Evolutionary conservation across 345 rosid species (phyloP).

Genomic region (Reutealis trisperma): DNA sequence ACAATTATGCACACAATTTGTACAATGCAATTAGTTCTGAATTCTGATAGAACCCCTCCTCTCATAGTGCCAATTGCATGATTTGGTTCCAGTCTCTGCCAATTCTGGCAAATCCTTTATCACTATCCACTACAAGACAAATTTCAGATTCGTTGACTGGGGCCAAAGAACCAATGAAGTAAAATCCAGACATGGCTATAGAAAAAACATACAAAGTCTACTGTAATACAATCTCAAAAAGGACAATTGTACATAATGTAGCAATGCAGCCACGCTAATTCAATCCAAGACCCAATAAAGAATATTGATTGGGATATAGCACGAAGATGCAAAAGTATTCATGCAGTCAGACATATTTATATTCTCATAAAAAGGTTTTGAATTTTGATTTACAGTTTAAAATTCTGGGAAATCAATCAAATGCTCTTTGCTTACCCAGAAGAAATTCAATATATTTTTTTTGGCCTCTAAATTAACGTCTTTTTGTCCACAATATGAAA

Average conservation of each 20-base stretch:
- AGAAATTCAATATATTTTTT: no score
- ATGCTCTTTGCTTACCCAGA: neutral
- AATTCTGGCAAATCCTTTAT: conserved; percentile 6
- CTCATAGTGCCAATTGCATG: neutral
- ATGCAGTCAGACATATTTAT: neutral
- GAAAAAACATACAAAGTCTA: neutral
- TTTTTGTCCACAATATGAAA: neutral
- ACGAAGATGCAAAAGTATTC: neutral
- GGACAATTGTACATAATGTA: neutral
- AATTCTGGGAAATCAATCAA: neutral
- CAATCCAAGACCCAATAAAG: neutral
- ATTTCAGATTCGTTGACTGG: neutral
- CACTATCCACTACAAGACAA: conserved; percentile 2
- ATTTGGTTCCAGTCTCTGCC: neutral
- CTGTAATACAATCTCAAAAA: neutral
- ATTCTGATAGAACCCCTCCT: neutral
- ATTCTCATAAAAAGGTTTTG: neutral
- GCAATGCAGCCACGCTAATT: neutral
- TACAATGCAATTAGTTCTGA: neutral
- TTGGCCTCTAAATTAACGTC: neutral
- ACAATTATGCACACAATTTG: neutral
- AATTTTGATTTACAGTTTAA: neutral
- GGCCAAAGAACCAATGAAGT: neutral
- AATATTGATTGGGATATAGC: neutral
- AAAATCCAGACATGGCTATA: neutral